Conservation (phyloP, 1,284 basidiomycete species). For the Naganishia liquefaciens region DNA sequence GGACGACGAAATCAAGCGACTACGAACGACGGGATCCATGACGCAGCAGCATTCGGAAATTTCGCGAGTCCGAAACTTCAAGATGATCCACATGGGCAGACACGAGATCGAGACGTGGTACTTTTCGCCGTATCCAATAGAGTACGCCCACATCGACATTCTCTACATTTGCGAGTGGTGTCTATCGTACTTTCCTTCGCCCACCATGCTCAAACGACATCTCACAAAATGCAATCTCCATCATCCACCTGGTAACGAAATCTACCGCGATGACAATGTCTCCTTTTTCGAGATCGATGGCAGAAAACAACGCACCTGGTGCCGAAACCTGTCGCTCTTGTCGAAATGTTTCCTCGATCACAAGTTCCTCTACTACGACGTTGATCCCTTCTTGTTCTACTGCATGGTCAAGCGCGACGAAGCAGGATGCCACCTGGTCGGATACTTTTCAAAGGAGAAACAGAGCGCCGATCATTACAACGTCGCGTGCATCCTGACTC, state of each 20-base stretch:
- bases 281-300: slow-evolving; percentile 99
- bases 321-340: slow-evolving; percentile 91
- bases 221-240: slow-evolving; percentile 85
- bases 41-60: slow-evolving; percentile 97
- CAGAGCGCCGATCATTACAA: slow-evolving; percentile 98
- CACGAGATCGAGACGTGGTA: slow-evolving; percentile 99
- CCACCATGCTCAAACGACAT: slow-evolving; percentile 85
- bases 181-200: slow-evolving; percentile 81
- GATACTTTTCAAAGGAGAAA: slow-evolving; percentile 99
- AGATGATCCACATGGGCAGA: slow-evolving; percentile 92
- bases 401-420: slow-evolving; percentile 94
- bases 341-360: slow-evolving; percentile 99
- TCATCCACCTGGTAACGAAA: slow-evolving; percentile 99
- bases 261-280: slow-evolving; percentile 94
- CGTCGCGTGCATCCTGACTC: slow-evolving; percentile 95
- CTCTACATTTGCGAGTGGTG: slow-evolving; percentile 99
- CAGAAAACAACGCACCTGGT: slow-evolving; percentile 92
- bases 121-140: slow-evolving; percentile 97
- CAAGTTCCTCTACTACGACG: slow-evolving; percentile 99
- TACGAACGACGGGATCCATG: slow-evolving; percentile 97
- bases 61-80: slow-evolving; percentile 96
- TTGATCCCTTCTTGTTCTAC: slow-evolving; percentile 99
- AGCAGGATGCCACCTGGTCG: slow-evolving; percentile 88
- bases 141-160: slow-evolving; percentile 91
- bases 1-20: slow-evolving; percentile 97